These are phyloP conservation scores for Dunaliella sp. DNA, from an alignment of 139 green algal species.

Conservation along the genomic window DNA sequence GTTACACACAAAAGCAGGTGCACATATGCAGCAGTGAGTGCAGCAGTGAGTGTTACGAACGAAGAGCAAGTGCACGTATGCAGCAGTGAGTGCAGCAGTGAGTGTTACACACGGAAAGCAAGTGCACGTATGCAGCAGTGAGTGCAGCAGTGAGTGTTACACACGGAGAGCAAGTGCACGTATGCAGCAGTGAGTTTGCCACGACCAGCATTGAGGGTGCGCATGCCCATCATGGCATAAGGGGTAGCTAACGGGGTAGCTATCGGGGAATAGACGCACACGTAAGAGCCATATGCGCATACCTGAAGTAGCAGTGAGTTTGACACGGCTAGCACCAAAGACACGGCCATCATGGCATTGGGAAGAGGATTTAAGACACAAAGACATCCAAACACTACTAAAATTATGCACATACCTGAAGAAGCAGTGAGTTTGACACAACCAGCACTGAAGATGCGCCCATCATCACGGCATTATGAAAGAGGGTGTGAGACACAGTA, in stretches of 20 bases:
- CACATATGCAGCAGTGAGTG: no score
- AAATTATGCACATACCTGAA: no score
- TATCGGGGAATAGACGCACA: no score
- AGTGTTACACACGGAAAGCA: constrained; percentile 86
- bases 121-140: constrained; percentile 83
- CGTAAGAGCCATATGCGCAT: constrained; percentile 44
- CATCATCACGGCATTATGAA: constrained; percentile 78
- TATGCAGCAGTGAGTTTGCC: constrained; percentile 83
- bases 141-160: constrained; percentile 56
- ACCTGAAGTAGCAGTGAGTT: constrained; percentile 85
- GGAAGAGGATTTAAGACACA: constrained; percentile 49
- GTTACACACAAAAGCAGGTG: no score
- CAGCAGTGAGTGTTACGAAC: constrained; percentile 87
- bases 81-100: no score
- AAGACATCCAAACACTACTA: no score
- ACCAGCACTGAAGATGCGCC: constrained; percentile 75
- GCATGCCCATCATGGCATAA: constrained; percentile 80
- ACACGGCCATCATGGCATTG: constrained; percentile 81
- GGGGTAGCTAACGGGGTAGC: no score
- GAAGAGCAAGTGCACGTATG: no score
- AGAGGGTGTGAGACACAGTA: constrained; percentile 49
- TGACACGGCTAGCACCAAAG: constrained; percentile 75
- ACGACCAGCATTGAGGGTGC: constrained; percentile 78
- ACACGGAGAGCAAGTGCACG: no score
- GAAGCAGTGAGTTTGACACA: constrained; percentile 82